A percentile compares a stretch with the other conserved stretches of the same genome.
These are phyloP conservation scores for Apiospora koreana DNA, from an alignment of 2,329 filamentous ascomycete species.

Conservation along the genomic window DNA sequence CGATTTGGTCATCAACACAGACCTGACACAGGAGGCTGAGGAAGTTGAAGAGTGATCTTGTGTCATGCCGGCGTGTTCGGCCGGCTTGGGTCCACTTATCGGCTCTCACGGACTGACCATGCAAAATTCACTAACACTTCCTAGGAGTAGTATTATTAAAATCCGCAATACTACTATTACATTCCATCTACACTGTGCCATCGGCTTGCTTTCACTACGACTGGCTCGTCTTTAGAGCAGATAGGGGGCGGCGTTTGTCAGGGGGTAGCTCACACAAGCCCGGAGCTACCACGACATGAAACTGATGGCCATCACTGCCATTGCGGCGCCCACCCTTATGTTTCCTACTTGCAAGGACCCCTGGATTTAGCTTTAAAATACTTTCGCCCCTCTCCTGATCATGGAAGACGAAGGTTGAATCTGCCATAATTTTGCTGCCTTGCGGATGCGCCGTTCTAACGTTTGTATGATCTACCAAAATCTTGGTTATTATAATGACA, in stretches of 20 bases:
- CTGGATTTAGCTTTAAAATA: not conserved
- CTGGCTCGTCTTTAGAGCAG: not conserved
- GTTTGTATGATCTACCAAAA: too few species aligned
- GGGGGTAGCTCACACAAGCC: not conserved
- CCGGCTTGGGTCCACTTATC: not conserved
- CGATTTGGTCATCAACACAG: constrained; percentile 53
- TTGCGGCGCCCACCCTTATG: not conserved
- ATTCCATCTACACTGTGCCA: not conserved
- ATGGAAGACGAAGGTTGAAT: too few species aligned
- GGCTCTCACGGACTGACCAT: not conserved
- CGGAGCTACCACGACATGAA: not conserved
- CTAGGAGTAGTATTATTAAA: not conserved
- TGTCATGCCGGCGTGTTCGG: not conserved
- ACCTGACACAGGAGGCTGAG: constrained; percentile 33
- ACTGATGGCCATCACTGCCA: not conserved
- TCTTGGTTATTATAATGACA: not conserved
- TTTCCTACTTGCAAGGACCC: not conserved
- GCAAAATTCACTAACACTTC: not conserved
- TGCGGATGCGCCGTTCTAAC: too few species aligned
- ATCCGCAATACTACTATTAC: not conserved
- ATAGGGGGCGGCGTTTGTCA: not conserved
- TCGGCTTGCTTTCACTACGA: not conserved
- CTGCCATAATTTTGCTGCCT: too few species aligned
- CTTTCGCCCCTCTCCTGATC: too few species aligned
- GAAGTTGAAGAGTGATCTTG: not conserved